Conservation (phyloP, 2,329 filamentous ascomycete species). For the Alternaria sp. region DNA sequence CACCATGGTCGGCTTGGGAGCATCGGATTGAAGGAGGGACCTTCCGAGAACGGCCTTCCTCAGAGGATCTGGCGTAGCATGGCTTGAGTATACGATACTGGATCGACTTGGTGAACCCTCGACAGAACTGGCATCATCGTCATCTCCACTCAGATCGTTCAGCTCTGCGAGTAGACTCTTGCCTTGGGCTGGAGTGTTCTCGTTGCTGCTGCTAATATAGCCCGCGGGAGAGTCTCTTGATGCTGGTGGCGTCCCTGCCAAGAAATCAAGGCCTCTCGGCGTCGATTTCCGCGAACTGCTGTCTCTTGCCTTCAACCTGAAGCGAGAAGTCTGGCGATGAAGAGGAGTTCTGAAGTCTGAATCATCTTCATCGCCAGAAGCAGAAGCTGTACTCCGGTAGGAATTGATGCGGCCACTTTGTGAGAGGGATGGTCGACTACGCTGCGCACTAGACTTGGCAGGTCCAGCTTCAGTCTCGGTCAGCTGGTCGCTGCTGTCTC, state of each 20-base stretch:
- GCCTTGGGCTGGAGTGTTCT: slow-evolving; percentile 60
- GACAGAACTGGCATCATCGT: slow-evolving; percentile 59
- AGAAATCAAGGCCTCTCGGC: slow-evolving; percentile 66
- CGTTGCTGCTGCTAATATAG: slow-evolving; percentile 57
- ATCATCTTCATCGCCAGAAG: slow-evolving; percentile 78
- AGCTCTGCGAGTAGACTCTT: slow-evolving; percentile 94
- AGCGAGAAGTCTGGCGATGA: slow-evolving; percentile 70
- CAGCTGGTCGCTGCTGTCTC: slow-evolving; percentile 78
- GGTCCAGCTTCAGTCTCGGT: slow-evolving; percentile 80
- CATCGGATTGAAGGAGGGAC: slow-evolving; percentile 35
- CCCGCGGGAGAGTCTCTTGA: slow-evolving; percentile 62
- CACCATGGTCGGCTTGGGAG: slow-evolving; percentile 59
- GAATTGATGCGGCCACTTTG: slow-evolving; percentile 69
- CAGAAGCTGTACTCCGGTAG: slow-evolving; percentile 87
- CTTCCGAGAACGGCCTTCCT: slow-evolving; percentile 31
- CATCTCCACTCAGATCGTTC: slow-evolving; percentile 78
- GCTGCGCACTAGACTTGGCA: slow-evolving; percentile 36
- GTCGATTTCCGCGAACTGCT: slow-evolving; percentile 64
- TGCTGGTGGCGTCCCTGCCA: slow-evolving; percentile 68
- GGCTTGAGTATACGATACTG: slow-evolving; percentile 41
- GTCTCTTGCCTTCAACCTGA: slow-evolving; percentile 75
- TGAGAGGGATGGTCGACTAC: slow-evolving; percentile 54
- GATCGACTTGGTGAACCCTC: slow-evolving; percentile 50
- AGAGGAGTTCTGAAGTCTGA: slow-evolving; percentile 70
- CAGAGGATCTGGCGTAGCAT: slow-evolving; percentile 44